Evolutionary conservation across 2,329 filamentous ascomycete genomes (phyloP).

Genomic region (Didymella pinodella): DNA sequence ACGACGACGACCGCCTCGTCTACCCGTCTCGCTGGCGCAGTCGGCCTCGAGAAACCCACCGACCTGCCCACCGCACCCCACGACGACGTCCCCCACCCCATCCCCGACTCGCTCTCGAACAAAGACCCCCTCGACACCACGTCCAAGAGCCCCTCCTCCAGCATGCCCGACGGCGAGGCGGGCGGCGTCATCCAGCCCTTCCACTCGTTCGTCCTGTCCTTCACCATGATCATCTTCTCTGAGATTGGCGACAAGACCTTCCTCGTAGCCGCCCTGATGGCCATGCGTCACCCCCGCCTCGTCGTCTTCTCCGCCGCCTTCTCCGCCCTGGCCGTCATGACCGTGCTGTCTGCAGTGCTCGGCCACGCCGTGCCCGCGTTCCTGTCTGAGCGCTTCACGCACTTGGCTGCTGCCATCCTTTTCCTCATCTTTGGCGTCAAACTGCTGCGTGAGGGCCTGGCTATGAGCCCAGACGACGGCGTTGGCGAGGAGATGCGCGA

Average conservation of each 20-base stretch:
- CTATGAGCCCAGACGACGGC: conserved; percentile 88
- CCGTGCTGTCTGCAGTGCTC: conserved; percentile 87
- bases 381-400: conserved; percentile 89
- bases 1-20: conserved; percentile 11
- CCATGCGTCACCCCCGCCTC: conserved; percentile 94
- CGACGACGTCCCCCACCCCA: conserved; percentile 71
- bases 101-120: conserved; percentile 68
- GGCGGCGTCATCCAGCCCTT: conserved; percentile 75
- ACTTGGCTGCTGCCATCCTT: conserved; percentile 81
- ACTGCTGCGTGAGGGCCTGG: conserved; percentile 83
- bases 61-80: conserved; percentile 81
- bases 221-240: conserved; percentile 97
- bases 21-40: conserved; percentile 42
- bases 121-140: conserved; percentile 62
- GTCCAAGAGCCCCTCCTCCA: conserved; percentile 37
- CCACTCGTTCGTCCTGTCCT: conserved; percentile 89
- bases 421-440: conserved; percentile 91
- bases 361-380: conserved; percentile 91
- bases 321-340: conserved; percentile 90
- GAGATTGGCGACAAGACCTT: conserved; percentile 99
- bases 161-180: conserved; percentile 54
- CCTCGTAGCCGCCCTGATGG: conserved; percentile 95
- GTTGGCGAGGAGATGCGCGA: conserved; percentile 98
- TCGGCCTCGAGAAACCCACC: conserved; percentile 70
- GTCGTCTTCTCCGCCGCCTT: conserved; percentile 97